Evolutionary conservation across 768 basidiomycete genomes (phyloP), one percentile per base, ranked within the genome.

Genomic region (Jaapia argillacea): DNA sequence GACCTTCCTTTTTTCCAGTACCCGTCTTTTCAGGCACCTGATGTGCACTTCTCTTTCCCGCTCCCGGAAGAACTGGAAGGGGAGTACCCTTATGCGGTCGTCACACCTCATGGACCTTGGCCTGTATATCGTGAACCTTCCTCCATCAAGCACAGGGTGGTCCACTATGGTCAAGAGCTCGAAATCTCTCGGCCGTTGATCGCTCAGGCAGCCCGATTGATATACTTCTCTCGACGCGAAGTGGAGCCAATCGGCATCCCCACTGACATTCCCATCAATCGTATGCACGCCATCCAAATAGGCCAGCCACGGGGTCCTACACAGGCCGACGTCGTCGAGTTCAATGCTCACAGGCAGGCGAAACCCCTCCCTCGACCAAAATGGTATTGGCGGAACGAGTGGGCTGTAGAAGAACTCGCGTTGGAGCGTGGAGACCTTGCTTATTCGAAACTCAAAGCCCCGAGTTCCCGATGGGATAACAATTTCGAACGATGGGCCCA

Each of bases 191-290:
- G 57, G 1, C 80, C 82, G 0, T 70, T 75, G 5, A 64, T 73
- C 14, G 62, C 77, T 21, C 52, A 66, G 24, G 73, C 81, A 0
- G 84, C 84, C 0, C 79, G 74, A 28, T 67, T 84, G 6, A 56
- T 83, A 25, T 85, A 74, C 60, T 69, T 81, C 38, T 65, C 78
- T 6, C 72, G 77, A 16, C 64, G 72, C 22, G 80, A 85, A 48
- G 50, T 69, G 5, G 51, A 59, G 2, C 64, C 69, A 0, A 65
- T 81, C 47, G 53, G 44, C 6, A 53, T 75, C 25, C 73, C 75
- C 2, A 55, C 60, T 0, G 58, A 60, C 5, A 63, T 65, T 18
- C 53, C 60, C 1, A 49, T 57, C 33, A 63, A 62, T 18, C 60
- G 61, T 28, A 54, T 49, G 3, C 54, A 64, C 4, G 62, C 45